Percentiles rank a stretch among this genome's conserved stretches.
Evolutionary conservation across 352 stramenopile genomes (phyloP).

Genomic region (Ophiocytium majus): DNA sequence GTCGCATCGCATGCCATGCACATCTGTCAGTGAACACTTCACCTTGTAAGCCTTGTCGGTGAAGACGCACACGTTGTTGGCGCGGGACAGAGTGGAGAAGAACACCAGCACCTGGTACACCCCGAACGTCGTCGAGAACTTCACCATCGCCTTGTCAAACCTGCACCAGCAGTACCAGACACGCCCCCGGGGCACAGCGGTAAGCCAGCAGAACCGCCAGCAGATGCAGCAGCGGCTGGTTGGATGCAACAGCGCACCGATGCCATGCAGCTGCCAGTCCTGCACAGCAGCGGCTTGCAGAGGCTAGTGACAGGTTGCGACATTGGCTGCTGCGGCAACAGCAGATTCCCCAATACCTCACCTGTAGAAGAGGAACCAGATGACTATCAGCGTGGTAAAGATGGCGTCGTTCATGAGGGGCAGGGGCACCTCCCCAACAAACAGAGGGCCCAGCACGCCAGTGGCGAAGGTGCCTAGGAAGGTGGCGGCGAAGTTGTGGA

Average conservation of each 20-base stretch:
- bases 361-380: constrained; percentile 23
- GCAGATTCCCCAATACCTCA: too few species aligned
- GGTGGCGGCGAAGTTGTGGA: not conserved
- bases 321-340: too few species aligned
- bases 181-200: too few species aligned
- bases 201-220: too few species aligned
- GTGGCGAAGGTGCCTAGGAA: not conserved
- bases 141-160: not conserved
- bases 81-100: not conserved
- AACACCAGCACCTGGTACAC: constrained; percentile 18
- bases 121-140: not conserved
- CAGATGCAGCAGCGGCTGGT: too few species aligned
- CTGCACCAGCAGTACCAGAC: too few species aligned
- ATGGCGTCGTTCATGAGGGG: constrained; percentile 16
- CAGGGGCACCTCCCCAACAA: not conserved
- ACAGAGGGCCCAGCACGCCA: not conserved
- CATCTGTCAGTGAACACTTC: too few species aligned
- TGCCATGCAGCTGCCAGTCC: too few species aligned
- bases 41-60: constrained; percentile 22
- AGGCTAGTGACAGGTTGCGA: too few species aligned
- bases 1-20: too few species aligned
- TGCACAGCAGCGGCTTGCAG: too few species aligned
- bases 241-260: too few species aligned
- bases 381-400: not conserved
- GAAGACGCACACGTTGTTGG: constrained; percentile 21